Evolutionary conservation across 176 grass and related monocot species (phyloP).

Genomic region (Eleusine coracana): DNA sequence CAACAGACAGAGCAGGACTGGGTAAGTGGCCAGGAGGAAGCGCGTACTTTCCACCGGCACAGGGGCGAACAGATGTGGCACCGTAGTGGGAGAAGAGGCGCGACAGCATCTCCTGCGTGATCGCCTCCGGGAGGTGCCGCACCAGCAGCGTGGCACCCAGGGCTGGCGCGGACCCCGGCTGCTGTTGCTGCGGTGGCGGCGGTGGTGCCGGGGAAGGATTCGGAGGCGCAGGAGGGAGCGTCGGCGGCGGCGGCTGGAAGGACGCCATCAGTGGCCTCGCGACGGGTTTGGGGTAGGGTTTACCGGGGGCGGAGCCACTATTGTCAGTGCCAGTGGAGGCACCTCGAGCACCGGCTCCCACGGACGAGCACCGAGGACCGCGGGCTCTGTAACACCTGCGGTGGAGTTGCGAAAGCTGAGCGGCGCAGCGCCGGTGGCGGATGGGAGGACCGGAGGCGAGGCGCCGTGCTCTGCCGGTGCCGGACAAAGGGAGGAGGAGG

Average conservation of each 20-base stretch:
- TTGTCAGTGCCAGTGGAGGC: too few relatives aligned
- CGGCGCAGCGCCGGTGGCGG: background rate
- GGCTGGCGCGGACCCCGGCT: background rate
- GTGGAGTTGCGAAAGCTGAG: background rate
- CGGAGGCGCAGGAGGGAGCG: background rate
- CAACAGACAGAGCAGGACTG: background rate
- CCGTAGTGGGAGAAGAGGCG: conserved; percentile 94
- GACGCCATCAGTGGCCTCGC: conserved; percentile 19
- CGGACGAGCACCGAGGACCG: background rate
- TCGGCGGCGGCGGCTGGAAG: conserved; percentile 29
- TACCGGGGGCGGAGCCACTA: background rate
- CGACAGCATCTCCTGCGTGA: conserved; percentile 73
- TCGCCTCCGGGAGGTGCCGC: conserved; percentile 86
- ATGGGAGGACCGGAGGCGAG: background rate
- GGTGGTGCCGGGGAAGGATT: background rate
- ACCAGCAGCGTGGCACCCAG: conserved; percentile 69
- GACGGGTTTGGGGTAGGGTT: conserved; percentile 4
- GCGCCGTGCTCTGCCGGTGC: background rate
- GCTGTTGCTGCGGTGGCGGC: background rate
- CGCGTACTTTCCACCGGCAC: conserved; percentile 72
- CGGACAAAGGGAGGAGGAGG: background rate
- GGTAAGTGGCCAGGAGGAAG: conserved; percentile 2
- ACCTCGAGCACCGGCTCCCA: background rate
- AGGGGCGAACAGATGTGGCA: conserved; percentile 70
- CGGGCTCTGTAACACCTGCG: background rate